Evolutionary conservation across 495 filamentous ascomycete genomes (phyloP), one percentile per base, ranked within the genome.

Genomic region (Xylaria sp.): DNA sequence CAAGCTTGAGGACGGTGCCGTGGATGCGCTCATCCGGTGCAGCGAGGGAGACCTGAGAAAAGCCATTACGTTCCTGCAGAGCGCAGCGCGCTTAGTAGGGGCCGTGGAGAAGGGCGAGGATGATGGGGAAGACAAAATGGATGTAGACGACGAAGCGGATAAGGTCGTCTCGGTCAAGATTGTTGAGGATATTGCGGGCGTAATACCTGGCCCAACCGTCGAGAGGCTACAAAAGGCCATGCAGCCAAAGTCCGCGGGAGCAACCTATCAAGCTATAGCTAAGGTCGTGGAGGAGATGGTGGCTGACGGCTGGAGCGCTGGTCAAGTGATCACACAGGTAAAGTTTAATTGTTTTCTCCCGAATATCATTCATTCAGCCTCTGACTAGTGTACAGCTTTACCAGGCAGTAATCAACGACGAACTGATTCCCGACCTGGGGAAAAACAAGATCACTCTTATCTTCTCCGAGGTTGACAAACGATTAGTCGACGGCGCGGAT

Each of bases 221-320:
- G 88, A 93, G 62, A 80, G 76, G 40, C 83, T 99, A 53, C 75
- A 92, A 5, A 79, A 90, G 70, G 93, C 94, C 40, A 93, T 98
- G 87, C 91, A 93, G 77, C 93, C 93, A 12, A 88, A 82, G 72
- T 86, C 85, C 40, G 88, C 86, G 0, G 82, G 83, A 2, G 88
- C 90, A 17, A 85, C 88, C 0, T 98, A 95, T 76, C 88, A 89
- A 68, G 86, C 88, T 44, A 86, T 99, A 14, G 88, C 93, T 0
- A 91, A 88, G 74, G 89, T 92, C 24, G 90, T 98, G 8, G 91
- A 92, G 75, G 91, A 97, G 77, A 89, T 98, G 85, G 91, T 98
- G 70, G 95, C 96, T 17, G 96, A 99, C 82, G 96, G 96, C 29
- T 99, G 96, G 97, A 97, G 93, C 82, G 96, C 95, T n/a, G 90